phyloP scores from a whole-genome alignment of 257 asterid genomes.

The Scutellaria galericulata region DNA sequence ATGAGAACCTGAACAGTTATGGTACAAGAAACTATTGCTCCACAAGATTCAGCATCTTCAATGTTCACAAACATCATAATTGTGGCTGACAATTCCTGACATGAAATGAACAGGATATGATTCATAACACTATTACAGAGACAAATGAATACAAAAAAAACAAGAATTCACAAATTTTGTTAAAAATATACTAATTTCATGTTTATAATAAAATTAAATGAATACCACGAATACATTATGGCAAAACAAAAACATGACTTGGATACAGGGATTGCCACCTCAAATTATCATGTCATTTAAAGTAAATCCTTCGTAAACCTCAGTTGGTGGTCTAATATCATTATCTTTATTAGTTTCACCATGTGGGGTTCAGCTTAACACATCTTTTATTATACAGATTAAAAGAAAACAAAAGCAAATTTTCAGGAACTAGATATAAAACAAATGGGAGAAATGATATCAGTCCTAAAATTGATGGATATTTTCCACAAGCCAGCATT shows the following conservation, averaged over 20 bases:
- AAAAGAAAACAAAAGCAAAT: background rate
- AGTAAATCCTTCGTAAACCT: background rate
- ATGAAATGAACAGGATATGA: too few relatives aligned
- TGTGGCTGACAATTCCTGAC: too few relatives aligned
- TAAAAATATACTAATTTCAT: too few relatives aligned
- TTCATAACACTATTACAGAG: too few relatives aligned
- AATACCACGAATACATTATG: too few relatives aligned
- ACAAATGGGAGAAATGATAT: background rate
- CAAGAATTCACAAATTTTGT: too few relatives aligned
- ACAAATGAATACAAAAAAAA: too few relatives aligned
- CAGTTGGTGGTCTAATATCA: conserved; percentile 7
- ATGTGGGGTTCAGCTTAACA: background rate
- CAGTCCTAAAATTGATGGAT: background rate
- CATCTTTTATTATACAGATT: conserved; percentile 10
- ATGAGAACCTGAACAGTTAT: conserved; percentile 26
- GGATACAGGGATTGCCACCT: too few relatives aligned
- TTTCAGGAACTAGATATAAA: background rate
- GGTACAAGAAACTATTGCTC: conserved; percentile 5
- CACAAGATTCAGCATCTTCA: conserved; percentile 20
- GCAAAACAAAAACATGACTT: too few relatives aligned
- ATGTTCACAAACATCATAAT: too few relatives aligned
- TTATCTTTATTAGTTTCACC: conserved; percentile 3
- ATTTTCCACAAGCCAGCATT: too few relatives aligned
- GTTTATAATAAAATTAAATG: too few relatives aligned
- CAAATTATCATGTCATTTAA: background rate